phyloP scores from a whole-genome alignment of 2,329 filamentous ascomycete genomes.

The Cryphonectria nitschkei region DNA sequence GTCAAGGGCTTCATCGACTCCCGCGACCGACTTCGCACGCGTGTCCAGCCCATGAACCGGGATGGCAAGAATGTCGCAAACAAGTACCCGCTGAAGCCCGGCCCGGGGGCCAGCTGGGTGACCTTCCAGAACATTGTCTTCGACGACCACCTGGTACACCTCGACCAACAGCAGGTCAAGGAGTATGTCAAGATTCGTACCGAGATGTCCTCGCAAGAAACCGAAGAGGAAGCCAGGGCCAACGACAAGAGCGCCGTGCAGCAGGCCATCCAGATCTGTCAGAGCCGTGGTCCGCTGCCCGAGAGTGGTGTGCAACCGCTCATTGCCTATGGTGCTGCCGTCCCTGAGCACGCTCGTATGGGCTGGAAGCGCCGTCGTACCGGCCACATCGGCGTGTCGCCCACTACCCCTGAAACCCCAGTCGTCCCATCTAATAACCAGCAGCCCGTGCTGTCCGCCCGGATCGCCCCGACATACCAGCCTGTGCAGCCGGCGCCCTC shows the following conservation, averaged over 20 bases:
- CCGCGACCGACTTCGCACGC: constrained; percentile 62
- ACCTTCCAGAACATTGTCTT: constrained; percentile 66
- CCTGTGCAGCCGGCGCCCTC: constrained; percentile 11
- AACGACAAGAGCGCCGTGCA: constrained; percentile 49
- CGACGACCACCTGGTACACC: constrained; percentile 56
- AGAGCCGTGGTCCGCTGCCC: constrained; percentile 44
- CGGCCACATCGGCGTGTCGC: constrained; percentile 31
- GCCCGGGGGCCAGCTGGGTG: constrained; percentile 66
- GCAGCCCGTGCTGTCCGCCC: constrained; percentile 13
- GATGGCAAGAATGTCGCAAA: constrained; percentile 51
- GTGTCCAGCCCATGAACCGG: constrained; percentile 56
- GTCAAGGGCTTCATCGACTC: constrained; percentile 67
- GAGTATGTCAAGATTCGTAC: constrained; percentile 63
- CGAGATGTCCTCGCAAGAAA: constrained; percentile 41
- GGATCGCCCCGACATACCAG: constrained; percentile 4
- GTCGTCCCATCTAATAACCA: background rate
- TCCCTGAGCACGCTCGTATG: constrained; percentile 48
- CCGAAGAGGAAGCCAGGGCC: constrained; percentile 42
- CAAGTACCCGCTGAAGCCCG: constrained; percentile 56
- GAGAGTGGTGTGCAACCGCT: constrained; percentile 47
- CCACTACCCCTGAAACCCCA: constrained; percentile 2
- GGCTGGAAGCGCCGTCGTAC: constrained; percentile 54
- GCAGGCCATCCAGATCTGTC: constrained; percentile 51
- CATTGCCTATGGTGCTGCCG: constrained; percentile 55
- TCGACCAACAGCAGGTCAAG: constrained; percentile 62